These are phyloP conservation scores for Cucumis cinereus DNA, from an alignment of 306 rosid species.

Conservation along the genomic window DNA sequence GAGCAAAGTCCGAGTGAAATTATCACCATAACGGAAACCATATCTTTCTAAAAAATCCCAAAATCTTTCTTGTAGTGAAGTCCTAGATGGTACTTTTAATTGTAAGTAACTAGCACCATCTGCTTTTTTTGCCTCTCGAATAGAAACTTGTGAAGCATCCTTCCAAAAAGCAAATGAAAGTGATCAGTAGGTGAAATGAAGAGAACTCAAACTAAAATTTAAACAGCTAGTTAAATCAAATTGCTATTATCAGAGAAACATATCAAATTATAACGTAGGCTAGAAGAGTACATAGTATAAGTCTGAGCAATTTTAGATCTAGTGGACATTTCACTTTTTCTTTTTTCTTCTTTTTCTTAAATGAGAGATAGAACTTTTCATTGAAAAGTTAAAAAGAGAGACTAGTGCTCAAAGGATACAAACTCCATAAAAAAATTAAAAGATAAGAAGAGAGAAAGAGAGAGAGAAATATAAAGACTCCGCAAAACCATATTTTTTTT, in stretches of 20 bases:
- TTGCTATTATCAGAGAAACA: neutral
- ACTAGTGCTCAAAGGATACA: too few species aligned
- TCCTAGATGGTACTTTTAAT: conserved; percentile 39
- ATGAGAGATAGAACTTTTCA: too few species aligned
- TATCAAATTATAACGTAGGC: neutral
- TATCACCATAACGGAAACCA: conserved; percentile 60
- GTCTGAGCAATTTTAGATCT: neutral
- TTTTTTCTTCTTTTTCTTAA: too few species aligned
- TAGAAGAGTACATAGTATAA: neutral
- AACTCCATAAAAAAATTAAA: too few species aligned
- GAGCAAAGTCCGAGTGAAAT: conserved; percentile 61
- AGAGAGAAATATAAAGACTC: too few species aligned
- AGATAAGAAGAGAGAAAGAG: too few species aligned
- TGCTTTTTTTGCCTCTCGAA: conserved; percentile 49
- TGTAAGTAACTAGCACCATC: conserved; percentile 60
- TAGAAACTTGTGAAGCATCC: conserved; percentile 62
- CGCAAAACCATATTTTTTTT: too few species aligned
- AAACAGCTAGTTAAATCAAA: neutral
- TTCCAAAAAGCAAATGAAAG: conserved; percentile 6
- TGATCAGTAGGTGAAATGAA: neutral
- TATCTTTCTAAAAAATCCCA: conserved; percentile 70
- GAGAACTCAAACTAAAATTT: neutral
- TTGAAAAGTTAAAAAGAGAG: too few species aligned
- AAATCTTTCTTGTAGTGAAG: conserved; percentile 23
- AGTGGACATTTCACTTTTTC: neutral